Evolutionary conservation across 1,139 yeast genomes (phyloP), one percentile per base, ranked within the genome.

Genomic region (Pichia sp.): DNA sequence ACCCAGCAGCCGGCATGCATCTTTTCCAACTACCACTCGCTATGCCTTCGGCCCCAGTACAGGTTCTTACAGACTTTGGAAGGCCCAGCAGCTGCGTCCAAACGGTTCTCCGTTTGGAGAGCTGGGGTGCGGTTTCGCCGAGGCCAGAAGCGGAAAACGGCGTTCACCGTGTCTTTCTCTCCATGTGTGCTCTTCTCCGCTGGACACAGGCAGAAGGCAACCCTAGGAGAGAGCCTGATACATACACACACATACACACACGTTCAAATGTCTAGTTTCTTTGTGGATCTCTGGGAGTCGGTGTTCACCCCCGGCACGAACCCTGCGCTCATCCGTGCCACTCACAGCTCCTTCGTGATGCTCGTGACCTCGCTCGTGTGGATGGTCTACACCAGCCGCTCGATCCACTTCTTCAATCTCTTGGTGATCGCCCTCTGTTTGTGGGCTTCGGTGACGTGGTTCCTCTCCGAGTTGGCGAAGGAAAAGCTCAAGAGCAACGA

Each of bases 231-330:
- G 19, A 15, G 5, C 8, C 4, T 23, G 26, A 23, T 23, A 23
- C 26, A 23, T 23, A 23, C 26, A 23, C 26, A 23, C 26, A 23
- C 26, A 19, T 13, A 38, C 41, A 38, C 41, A 38, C 16, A 26
- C 29, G 29, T 26, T 5, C 29, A 10, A n/a, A 64, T 56, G 64
- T 68, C 72, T 71, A 61, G 74, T 36, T 85, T 87, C 68, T 63
- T 87, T 45, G 77, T 72, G 29, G 95, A 87, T 40, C 77, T 93
- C 50, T 92, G 98, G 97, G 85, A 87, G 58, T 87, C 96, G 7
- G 81, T 93, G 34, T 87, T 92, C 70, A 86, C 92, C n/a, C 98
- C 98, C 1, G 99, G 99, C 1, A 82, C 96, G 0, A 81, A 93
- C 0, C 97, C 97, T 0, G 90, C 95, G 0, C 77, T 93, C 53